A percentile compares a stretch with the other conserved stretches of the same genome.
phyloP scores from a whole-genome alignment of 108 stramenopile species.

The Nitzschia sp. region DNA sequence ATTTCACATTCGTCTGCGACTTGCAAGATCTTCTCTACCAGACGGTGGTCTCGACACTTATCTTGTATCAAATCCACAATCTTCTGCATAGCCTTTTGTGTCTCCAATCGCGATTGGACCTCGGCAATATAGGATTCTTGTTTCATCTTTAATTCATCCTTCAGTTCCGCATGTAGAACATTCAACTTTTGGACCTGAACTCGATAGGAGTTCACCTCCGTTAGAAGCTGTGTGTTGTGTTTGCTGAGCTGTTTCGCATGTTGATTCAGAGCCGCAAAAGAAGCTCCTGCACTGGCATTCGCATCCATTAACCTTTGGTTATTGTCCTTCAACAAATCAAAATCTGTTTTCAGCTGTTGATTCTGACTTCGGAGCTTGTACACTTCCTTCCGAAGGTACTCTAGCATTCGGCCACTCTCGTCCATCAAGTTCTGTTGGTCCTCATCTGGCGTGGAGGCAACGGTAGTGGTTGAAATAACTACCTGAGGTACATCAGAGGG shows the following conservation, averaged over 20 bases:
- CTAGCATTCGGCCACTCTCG: slow-evolving; percentile 74
- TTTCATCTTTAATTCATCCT: slow-evolving; percentile 71
- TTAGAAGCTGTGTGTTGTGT: slow-evolving; percentile 43
- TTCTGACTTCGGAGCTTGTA: slow-evolving; percentile 57
- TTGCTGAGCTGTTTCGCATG: slow-evolving; percentile 63
- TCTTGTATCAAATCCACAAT: slow-evolving; percentile 63
- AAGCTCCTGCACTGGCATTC: slow-evolving; percentile 67
- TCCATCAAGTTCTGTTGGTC: slow-evolving; percentile 71
- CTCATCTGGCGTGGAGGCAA: background rate
- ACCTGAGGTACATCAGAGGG: slow-evolving; percentile 26
- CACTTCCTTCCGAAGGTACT: slow-evolving; percentile 68
- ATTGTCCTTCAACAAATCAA: slow-evolving; percentile 66
- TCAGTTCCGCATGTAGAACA: slow-evolving; percentile 50
- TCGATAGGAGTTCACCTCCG: slow-evolving; percentile 43
- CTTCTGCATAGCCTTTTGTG: slow-evolving; percentile 52
- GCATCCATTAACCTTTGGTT: slow-evolving; percentile 73
- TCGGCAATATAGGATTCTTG: slow-evolving; percentile 64
- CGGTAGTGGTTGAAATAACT: background rate
- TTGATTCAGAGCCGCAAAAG: slow-evolving; percentile 69
- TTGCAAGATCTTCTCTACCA: slow-evolving; percentile 56
- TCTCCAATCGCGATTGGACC: slow-evolving; percentile 61
- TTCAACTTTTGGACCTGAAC: slow-evolving; percentile 38
- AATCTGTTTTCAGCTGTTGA: slow-evolving; percentile 54
- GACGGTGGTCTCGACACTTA: slow-evolving; percentile 46
- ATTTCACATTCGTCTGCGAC: slow-evolving; percentile 57